Percentiles rank a stretch among this genome's conserved stretches.
These are phyloP conservation scores for Staphylotrichum tortipilum DNA, from an alignment of 495 filamentous ascomycete genomes.

Conservation along the genomic window DNA sequence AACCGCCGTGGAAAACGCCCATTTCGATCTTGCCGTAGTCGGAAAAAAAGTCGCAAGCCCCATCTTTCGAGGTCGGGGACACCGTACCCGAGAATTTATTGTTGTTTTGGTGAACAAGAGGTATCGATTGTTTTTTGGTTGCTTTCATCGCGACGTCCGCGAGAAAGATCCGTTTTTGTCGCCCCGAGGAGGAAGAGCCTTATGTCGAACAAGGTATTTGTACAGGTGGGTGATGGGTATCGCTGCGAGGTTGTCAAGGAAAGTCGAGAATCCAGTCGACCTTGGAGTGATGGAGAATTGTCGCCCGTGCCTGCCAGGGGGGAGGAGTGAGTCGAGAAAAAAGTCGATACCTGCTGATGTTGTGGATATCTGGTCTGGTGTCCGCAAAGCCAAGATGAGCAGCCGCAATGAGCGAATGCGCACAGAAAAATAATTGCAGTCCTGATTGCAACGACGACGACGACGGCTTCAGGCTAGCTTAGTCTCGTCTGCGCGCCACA, in stretches of 20 bases:
- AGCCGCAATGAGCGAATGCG: conserved; percentile 23
- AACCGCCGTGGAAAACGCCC: conserved; percentile 29
- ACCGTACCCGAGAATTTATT: conserved; percentile 16
- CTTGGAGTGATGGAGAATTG: conserved; percentile 10
- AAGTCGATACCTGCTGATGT: conserved; percentile 31
- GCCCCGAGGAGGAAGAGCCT: conserved; percentile 18
- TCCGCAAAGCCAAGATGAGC: conserved; percentile 35
- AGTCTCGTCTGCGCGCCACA: conserved; percentile 21
- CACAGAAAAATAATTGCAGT: conserved; percentile 16
- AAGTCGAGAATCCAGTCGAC: conserved; percentile 28
- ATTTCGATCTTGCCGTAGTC: conserved; percentile 16
- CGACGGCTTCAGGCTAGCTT: conserved; percentile 13
- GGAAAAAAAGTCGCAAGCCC: conserved; percentile 15
- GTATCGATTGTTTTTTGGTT: conserved; percentile 32
- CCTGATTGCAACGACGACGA: conserved; percentile 27
- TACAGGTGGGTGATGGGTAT: conserved; percentile 25
- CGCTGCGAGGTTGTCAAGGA: conserved; percentile 11
- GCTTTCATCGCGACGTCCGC: conserved; percentile 31
- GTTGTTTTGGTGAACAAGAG: conserved; percentile 19
- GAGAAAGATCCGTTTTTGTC: conserved; percentile 23
- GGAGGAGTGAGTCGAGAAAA: conserved; percentile 15
- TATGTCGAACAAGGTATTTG: conserved; percentile 30
- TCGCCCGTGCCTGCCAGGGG: conserved; percentile 24
- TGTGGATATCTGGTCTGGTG: conserved; percentile 25
- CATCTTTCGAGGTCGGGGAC: conserved; percentile 26